phyloP scores from a whole-genome alignment of 306 rosid genomes.

The Vicia villosa region DNA sequence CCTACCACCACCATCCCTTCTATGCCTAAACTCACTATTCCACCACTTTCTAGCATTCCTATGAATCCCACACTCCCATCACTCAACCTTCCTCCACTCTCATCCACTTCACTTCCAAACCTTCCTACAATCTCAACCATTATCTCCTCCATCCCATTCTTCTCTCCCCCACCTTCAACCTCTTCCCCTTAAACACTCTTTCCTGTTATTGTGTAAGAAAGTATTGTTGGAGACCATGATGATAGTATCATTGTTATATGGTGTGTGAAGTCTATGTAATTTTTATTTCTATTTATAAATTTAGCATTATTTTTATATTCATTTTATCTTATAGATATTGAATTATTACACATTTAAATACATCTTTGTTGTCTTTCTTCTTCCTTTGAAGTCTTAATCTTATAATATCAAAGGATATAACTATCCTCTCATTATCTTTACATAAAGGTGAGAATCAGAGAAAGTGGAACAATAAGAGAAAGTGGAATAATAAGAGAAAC shows the following conservation, averaged over 20 bases:
- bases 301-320: conserved; percentile 3
- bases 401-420: not conserved
- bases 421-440: too few species aligned
- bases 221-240: not conserved
- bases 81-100: not conserved
- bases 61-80: not conserved
- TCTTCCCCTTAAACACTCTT: not conserved
- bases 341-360: not conserved
- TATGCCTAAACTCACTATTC: not conserved
- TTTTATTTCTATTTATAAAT: not conserved
- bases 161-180: conserved; percentile 5
- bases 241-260: conserved; percentile 5
- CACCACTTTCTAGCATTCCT: conserved; percentile 17
- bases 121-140: not conserved
- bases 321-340: not conserved
- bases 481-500: not conserved
- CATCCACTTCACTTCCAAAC: not conserved
- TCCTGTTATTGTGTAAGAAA: not conserved
- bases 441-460: too few species aligned
- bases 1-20: conserved; percentile 3
- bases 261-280: not conserved
- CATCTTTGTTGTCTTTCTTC: not conserved
- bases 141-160: not conserved
- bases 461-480: not conserved
- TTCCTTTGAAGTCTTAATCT: not conserved